phyloP scores from a whole-genome alignment of 352 stramenopile species.

The Phytophthora parvispora region DNA sequence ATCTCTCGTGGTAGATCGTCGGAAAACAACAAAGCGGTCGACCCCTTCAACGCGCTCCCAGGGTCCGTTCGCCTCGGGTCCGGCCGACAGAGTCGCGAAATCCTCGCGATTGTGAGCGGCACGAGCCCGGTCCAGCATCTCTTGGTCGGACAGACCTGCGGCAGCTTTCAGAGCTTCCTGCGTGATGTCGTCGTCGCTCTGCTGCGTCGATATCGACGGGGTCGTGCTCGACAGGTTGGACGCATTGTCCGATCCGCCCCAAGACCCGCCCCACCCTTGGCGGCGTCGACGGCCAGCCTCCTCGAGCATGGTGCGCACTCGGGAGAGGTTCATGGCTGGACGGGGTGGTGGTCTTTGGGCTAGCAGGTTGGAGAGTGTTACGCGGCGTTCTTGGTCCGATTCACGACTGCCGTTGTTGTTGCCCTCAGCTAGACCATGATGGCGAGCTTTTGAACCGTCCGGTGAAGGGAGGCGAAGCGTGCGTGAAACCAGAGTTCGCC shows the following conservation, averaged over 20 bases:
- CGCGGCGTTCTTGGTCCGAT: background rate
- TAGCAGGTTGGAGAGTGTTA: background rate
- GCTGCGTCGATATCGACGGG: slow-evolving; percentile 8
- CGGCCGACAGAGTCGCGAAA: slow-evolving; percentile 15
- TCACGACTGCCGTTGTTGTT: background rate
- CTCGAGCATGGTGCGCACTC: slow-evolving; percentile 14
- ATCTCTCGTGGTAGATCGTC: background rate
- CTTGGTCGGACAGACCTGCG: slow-evolving; percentile 4
- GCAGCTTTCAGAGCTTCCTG: background rate
- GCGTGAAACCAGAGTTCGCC: background rate
- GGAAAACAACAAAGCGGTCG: slow-evolving; percentile 27
- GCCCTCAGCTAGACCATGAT: no score
- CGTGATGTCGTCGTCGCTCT: slow-evolving; percentile 27
- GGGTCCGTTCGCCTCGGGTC: slow-evolving; percentile 25
- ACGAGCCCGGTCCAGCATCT: slow-evolving; percentile 28
- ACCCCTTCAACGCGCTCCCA: slow-evolving; percentile 27
- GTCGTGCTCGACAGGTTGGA: background rate
- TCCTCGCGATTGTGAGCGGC: slow-evolving; percentile 14
- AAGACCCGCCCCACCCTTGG: background rate
- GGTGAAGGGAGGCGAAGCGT: background rate
- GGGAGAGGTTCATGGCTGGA: background rate
- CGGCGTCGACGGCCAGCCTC: slow-evolving; percentile 7
- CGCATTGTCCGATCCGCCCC: background rate
- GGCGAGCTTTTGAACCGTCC: background rate
- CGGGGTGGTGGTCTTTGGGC: background rate